Evolutionary conservation across 768 basidiomycete genomes (phyloP).

Genomic region (Lentinus brumalis): DNA sequence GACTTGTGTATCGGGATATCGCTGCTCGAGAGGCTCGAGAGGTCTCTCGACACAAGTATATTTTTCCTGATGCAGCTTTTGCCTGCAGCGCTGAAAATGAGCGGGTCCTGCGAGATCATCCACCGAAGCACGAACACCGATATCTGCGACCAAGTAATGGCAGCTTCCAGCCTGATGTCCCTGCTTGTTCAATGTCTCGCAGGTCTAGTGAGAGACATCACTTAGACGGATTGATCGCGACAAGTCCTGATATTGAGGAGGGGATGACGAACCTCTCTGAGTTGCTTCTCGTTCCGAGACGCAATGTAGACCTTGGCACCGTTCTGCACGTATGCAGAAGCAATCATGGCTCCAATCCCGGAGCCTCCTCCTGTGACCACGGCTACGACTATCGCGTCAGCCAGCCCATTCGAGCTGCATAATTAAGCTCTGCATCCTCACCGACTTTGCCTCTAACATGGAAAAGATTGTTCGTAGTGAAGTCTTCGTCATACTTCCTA

Average conservation of each 20-base stretch:
- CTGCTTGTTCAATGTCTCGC: constrained; percentile 58
- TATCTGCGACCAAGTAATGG: constrained; percentile 73
- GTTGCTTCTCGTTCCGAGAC: constrained; percentile 75
- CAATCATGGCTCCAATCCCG: constrained; percentile 86
- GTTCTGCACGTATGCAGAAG: constrained; percentile 78
- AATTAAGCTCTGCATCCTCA: constrained; percentile 30
- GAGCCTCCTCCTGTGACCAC: constrained; percentile 84
- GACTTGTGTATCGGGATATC: too few species aligned
- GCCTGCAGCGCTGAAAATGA: too few species aligned
- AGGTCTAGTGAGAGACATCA: constrained; percentile 23
- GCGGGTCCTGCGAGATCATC: too few species aligned
- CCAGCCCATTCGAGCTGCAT: neutral
- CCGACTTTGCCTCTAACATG: constrained; percentile 71
- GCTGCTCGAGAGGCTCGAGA: too few species aligned
- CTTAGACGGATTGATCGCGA: neutral
- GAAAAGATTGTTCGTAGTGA: constrained; percentile 58
- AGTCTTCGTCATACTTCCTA: constrained; percentile 42
- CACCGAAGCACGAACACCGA: constrained; percentile 54
- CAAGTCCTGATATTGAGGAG: neutral
- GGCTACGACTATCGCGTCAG: constrained; percentile 39
- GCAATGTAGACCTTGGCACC: constrained; percentile 91
- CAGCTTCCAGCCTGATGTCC: constrained; percentile 54
- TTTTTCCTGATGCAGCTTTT: too few species aligned
- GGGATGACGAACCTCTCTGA: constrained; percentile 60
- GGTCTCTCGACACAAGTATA: too few species aligned